A percentile compares a stretch with the other conserved stretches of the same genome.
These are phyloP conservation scores for Ambrosia trifida DNA, from an alignment of 129 eudicot species.

Conservation along the genomic window DNA sequence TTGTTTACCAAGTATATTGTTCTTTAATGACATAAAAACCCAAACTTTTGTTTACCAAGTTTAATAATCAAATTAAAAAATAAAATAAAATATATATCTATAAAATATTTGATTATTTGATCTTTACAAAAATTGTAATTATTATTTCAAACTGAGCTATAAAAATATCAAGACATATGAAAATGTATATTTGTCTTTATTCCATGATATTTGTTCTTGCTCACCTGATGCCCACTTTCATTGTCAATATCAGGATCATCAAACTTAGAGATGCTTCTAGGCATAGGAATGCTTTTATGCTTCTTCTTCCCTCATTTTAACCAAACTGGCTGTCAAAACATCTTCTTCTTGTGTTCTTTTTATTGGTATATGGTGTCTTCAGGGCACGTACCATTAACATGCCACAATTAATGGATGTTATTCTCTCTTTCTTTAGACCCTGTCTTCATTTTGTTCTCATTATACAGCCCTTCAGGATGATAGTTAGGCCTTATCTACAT, in stretches of 20 bases:
- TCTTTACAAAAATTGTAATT: no score
- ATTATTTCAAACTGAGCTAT: no score
- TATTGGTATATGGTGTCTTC: conserved; percentile 76
- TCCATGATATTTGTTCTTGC: not conserved
- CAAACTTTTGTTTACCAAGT: no score
- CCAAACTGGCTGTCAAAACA: conserved; percentile 87
- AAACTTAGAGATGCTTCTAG: conserved; percentile 49
- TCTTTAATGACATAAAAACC: no score
- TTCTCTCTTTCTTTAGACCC: conserved; percentile 42
- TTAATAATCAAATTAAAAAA: no score
- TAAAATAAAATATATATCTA: no score
- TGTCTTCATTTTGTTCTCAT: conserved; percentile 57
- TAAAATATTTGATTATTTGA: no score
- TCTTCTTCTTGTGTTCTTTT: conserved; percentile 92
- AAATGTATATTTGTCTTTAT: not conserved
- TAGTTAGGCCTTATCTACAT: conserved; percentile 74
- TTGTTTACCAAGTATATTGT: no score
- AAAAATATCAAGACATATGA: no score
- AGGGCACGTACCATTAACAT: conserved; percentile 71
- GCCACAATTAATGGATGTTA: conserved; percentile 78
- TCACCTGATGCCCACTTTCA: conserved; percentile 97
- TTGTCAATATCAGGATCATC: conserved; percentile 89
- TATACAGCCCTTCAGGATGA: conserved; percentile 81
- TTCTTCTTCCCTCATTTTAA: conserved; percentile 78
- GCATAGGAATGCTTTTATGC: conserved; percentile 62